Conservation (phyloP, 2,329 filamentous ascomycete genomes). For the Colletotrichum theobromicola region DNA sequence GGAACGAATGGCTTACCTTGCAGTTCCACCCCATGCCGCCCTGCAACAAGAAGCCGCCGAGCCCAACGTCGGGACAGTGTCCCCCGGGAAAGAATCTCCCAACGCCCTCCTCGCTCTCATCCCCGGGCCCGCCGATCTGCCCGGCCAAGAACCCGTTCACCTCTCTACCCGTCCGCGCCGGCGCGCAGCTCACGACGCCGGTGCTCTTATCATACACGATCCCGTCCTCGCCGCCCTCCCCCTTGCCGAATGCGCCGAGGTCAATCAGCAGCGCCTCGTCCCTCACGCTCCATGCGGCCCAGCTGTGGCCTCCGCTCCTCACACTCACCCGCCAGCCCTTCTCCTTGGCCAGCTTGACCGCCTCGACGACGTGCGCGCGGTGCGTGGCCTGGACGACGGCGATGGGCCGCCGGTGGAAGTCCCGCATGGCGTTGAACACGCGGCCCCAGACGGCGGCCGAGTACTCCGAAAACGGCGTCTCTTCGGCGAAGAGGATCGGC, state of each 20-base stretch:
- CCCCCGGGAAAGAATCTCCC: slow-evolving; percentile 57
- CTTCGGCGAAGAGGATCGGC: slow-evolving; percentile 27
- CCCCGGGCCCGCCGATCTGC: slow-evolving; percentile 19
- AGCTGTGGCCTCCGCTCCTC: slow-evolving; percentile 53
- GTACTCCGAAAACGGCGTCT: slow-evolving; percentile 28
- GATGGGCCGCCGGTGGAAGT: slow-evolving; percentile 38
- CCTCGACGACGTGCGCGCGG: slow-evolving; percentile 39
- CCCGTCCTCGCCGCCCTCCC: slow-evolving; percentile 25
- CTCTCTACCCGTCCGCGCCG: slow-evolving; percentile 51
- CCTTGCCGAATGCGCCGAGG: slow-evolving; percentile 23
- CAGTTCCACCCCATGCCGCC: slow-evolving; percentile 66
- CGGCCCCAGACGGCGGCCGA: slow-evolving; percentile 33
- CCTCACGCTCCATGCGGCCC: slow-evolving; percentile 54
- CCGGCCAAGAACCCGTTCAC: slow-evolving; percentile 43
- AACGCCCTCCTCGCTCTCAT: not conserved
- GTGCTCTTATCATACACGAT: slow-evolving; percentile 44
- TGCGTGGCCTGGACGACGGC: slow-evolving; percentile 46
- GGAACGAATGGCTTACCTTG: slow-evolving; percentile 39
- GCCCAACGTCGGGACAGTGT: slow-evolving; percentile 61
- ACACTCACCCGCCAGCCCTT: slow-evolving; percentile 43
- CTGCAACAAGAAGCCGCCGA: slow-evolving; percentile 61
- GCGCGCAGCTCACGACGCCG: slow-evolving; percentile 44
- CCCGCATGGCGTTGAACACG: slow-evolving; percentile 48
- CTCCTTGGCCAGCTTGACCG: slow-evolving; percentile 41
- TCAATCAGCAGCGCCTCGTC: slow-evolving; percentile 49